phyloP scores from a whole-genome alignment of 805 yeast species.

The Torulaspora delbrueckii region DNA sequence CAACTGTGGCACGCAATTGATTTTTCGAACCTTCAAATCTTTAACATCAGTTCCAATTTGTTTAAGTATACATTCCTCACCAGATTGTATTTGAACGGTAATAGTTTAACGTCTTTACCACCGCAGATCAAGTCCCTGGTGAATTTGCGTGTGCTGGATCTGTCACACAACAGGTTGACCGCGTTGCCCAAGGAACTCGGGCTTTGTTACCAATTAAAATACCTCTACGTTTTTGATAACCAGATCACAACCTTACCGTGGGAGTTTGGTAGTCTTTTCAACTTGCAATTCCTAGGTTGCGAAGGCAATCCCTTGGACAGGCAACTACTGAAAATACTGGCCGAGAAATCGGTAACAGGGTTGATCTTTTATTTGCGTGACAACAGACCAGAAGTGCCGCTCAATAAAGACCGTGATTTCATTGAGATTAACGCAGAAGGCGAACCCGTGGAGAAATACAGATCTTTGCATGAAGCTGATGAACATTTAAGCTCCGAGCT shows the following conservation, averaged over 20 bases:
- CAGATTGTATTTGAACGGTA: conserved; percentile 81
- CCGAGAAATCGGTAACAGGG: conserved; percentile 81
- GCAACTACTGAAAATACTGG: conserved; percentile 57
- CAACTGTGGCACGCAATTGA: conserved; percentile 95
- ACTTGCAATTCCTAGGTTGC: conserved; percentile 80
- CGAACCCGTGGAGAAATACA: conserved; percentile 39
- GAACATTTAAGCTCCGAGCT: conserved; percentile 23
- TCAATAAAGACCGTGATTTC: conserved; percentile 80
- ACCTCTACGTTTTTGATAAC: conserved; percentile 84
- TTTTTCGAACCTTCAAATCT: conserved; percentile 81
- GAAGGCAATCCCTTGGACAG: conserved; percentile 87
- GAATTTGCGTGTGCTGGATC: conserved; percentile 75
- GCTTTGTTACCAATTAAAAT: conserved; percentile 69
- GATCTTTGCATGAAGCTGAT: conserved; percentile 32
- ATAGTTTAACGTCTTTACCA: conserved; percentile 67
- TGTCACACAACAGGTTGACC: conserved; percentile 69
- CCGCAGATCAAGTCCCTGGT: conserved; percentile 59
- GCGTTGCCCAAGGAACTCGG: conserved; percentile 85
- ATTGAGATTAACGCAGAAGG: conserved; percentile 73
- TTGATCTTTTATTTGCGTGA: conserved; percentile 79
- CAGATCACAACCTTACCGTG: conserved; percentile 67
- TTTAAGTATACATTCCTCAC: conserved; percentile 82
- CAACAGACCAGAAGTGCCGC: conserved; percentile 59
- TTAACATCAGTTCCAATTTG: conserved; percentile 62
- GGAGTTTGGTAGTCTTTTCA: conserved; percentile 81